Conservation (phyloP, 305 asterid genomes). For the Fraxinus angustifolia region DNA sequence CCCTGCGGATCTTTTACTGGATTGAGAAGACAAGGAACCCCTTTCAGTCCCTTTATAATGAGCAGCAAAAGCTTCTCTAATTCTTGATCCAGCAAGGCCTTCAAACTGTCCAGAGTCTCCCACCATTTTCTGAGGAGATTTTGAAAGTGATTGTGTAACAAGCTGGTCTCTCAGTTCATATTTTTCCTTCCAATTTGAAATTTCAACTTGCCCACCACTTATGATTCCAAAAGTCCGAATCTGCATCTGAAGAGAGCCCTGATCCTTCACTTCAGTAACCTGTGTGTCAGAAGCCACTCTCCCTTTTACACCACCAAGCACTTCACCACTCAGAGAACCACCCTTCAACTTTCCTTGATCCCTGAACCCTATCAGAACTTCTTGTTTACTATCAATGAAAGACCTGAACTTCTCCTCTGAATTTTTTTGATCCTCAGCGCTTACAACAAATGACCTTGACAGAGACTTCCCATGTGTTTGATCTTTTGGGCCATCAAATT, state of each 20-base stretch:
- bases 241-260: constrained; percentile 28
- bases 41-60: constrained; percentile 42
- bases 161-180: constrained; percentile 35
- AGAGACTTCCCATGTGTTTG: constrained; percentile 36
- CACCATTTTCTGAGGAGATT: constrained; percentile 34
- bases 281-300: constrained; percentile 26
- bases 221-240: constrained; percentile 29
- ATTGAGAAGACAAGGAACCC: constrained; percentile 40
- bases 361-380: constrained; percentile 27
- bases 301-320: constrained; percentile 22
- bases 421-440: constrained; percentile 41
- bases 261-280: constrained; percentile 33
- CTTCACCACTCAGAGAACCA: constrained; percentile 32
- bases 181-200: constrained; percentile 34
- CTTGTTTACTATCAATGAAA: constrained; percentile 27
- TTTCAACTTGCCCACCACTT: constrained; percentile 35
- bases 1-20: constrained; percentile 36
- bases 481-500: constrained; percentile 41
- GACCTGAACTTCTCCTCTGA: constrained; percentile 35
- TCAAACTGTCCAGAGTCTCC: constrained; percentile 40
- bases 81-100: constrained; percentile 54
- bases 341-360: constrained; percentile 35
- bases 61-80: constrained; percentile 46
- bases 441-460: constrained; percentile 37
- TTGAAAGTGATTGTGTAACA: constrained; percentile 28